Base-by-base conservation (phyloP, 139 green algal species). In the Tetradesmus lagerheimii region DNA sequence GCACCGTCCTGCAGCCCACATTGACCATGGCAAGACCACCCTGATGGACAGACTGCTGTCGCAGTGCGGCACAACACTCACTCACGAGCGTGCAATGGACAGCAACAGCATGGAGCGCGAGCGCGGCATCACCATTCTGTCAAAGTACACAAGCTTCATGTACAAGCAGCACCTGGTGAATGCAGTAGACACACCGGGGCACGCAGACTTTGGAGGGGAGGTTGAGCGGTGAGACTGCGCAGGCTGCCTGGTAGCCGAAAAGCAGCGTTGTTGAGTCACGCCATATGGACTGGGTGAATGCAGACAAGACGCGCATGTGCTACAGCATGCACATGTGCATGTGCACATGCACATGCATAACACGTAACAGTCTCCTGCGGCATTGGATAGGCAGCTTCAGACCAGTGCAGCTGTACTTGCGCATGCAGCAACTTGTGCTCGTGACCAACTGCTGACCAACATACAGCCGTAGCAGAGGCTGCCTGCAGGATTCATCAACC, bases 11-110 rank as follows among this genome's bases (percentile, higher is more conserved):
- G 39, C 85, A 89, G 95, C 97, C 0, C 97, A 99, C 88, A 96
- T 99, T 78, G 97, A 99, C 85, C 97, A 99, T 91, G 97, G 97
- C 82, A 99, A 99, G 94, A 99, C 97, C 1, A 98, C 97, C 0
- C 93, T 98, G 25, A 94, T 97, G 87, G 96, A 98, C 89, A 45
- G 92, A 23, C 91, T 98, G 88, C 91, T 98, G 47, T 83, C 90
- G 25, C 92, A 95, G 43, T 94, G 90, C 35, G 94, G 93, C 53
- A 80, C 66, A 12, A 43, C 89, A 0, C 80, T 95, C 37, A 86
- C 74, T n/a, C 35, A 62, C 4, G 88, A 91, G 43, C 80, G 88
- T 27, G 80, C 35, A 41, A 98, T 98, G 94, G 97, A 99, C 94
- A 95, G 84, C 91, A 97, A 95, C 62, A 87, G 89, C n/a, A 93